These are phyloP conservation scores for Teunomyces stri DNA, from an alignment of 805 yeast species.

Conservation along the genomic window DNA sequence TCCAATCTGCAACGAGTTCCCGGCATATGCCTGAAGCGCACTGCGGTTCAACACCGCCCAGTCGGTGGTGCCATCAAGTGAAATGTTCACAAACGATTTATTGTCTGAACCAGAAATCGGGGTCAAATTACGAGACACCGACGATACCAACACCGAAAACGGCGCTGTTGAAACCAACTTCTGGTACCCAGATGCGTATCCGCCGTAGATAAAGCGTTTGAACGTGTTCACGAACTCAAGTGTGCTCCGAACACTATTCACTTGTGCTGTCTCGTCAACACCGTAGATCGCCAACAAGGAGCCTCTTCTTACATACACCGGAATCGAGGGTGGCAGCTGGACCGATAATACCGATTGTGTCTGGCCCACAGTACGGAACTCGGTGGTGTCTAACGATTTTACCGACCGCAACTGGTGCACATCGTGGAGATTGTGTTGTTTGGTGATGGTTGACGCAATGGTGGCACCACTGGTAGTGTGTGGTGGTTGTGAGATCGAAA, in stretches of 20 bases:
- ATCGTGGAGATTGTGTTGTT: conserved; percentile 9
- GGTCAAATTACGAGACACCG: conserved; percentile 22
- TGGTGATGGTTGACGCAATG: conserved; percentile 7
- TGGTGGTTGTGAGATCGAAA: conserved; percentile 4
- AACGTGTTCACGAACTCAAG: conserved; percentile 36
- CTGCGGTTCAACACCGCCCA: conserved; percentile 56
- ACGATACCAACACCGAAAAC: conserved; percentile 42
- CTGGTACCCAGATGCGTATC: conserved; percentile 45
- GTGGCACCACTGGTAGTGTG: neutral
- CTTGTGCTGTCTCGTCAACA: conserved; percentile 12
- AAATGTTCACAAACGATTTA: conserved; percentile 43
- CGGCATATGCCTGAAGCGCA: conserved; percentile 52
- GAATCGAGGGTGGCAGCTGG: conserved; percentile 59
- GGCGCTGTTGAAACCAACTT: conserved; percentile 48
- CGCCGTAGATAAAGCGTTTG: conserved; percentile 45
- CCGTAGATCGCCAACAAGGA: conserved; percentile 51
- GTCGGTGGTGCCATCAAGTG: conserved; percentile 58
- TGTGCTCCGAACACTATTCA: conserved; percentile 18
- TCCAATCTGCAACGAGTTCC: conserved; percentile 46
- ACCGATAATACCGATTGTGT: conserved; percentile 50
- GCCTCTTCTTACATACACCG: conserved; percentile 47
- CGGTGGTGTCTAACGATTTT: conserved; percentile 20
- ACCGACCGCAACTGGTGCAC: conserved; percentile 14
- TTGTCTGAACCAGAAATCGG: conserved; percentile 15
- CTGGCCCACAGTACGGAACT: conserved; percentile 44